Conservation (phyloP, 2,329 filamentous ascomycete genomes). For the Phialophora verrucosa region DNA sequence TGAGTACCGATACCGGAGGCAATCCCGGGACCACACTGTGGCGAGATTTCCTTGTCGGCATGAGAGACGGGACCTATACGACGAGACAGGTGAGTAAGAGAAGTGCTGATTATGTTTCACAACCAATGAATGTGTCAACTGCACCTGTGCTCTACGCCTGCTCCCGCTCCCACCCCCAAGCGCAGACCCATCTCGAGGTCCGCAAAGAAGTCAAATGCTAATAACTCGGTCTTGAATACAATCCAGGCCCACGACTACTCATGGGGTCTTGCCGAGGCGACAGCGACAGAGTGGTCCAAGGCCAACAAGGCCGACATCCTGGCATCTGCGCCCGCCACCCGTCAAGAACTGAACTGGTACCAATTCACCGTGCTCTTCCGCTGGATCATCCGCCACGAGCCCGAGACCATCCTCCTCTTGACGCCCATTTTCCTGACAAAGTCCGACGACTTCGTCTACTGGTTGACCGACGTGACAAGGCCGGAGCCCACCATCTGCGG, state of each 20-base stretch:
- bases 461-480: not conserved
- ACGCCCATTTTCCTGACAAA: not conserved
- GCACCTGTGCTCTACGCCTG: too few species aligned
- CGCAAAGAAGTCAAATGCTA: not conserved
- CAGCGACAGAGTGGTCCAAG: not conserved
- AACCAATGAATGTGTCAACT: too few species aligned
- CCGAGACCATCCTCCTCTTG: not conserved
- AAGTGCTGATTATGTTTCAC: not conserved
- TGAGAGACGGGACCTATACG: not conserved
- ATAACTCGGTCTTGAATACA: not conserved
- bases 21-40: constrained; percentile 23
- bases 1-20: constrained; percentile 18
- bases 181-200: too few species aligned
- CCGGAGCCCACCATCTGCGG: not conserved
- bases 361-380: not conserved
- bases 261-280: not conserved
- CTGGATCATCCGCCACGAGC: not conserved
- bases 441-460: not conserved
- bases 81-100: not conserved
- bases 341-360: not conserved
- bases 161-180: too few species aligned
- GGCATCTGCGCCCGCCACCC: not conserved
- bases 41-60: constrained; percentile 6
- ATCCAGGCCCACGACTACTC: not conserved
- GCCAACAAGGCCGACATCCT: not conserved